Evolutionary conservation across 2,329 filamentous ascomycete genomes (phyloP), one percentile per base, ranked within the genome.

Genomic region (Colletotrichum cordylinicola): DNA sequence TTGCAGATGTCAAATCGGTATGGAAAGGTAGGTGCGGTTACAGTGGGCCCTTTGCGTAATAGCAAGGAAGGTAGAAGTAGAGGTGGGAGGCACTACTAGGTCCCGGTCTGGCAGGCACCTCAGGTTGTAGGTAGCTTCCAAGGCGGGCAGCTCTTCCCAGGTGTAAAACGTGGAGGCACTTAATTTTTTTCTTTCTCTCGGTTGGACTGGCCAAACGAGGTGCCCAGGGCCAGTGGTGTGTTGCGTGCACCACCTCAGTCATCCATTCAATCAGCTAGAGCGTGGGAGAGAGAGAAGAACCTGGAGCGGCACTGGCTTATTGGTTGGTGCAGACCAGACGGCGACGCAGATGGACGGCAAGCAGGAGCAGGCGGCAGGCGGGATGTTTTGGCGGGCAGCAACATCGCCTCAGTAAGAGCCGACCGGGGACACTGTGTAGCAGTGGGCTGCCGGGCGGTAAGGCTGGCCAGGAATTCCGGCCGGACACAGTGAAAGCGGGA

Each of bases 31-130:
- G 74, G 74, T 76, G 72, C 66, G 72, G 74, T 76, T 75, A 76
- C 67, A 76, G 74, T 75, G 74, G 74, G 72, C 60, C 74, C 74
- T 75, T 76, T 76, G 74, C 74, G 74, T 76, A 75, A 76, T 75
- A 56, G 69, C 69, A 72, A 76, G 74, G 70, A 76, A 76, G 70
- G 74, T 65, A 75, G n/a, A 60, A 64, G 70, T 68, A 69, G 70
- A 72, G 43, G 69, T 73, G 72, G 64, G 43, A 52, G 43, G n/a
- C 43, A 52, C 73, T 75, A 67, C 70, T 48, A 72, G 61, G 48
- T 72, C 61, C 58, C 65, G 62, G 64, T 56, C 67, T 68, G 33
- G 33, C 18, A 64, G 15, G 61, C 61, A 52, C 43, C n/a, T 52
- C 55, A 58, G 24, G 55, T 31, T 18, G 16, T 29, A 31, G 27